These are phyloP conservation scores for Scheffersomyces parashehatae DNA, from an alignment of 1,139 yeast species.

Conservation along the genomic window DNA sequence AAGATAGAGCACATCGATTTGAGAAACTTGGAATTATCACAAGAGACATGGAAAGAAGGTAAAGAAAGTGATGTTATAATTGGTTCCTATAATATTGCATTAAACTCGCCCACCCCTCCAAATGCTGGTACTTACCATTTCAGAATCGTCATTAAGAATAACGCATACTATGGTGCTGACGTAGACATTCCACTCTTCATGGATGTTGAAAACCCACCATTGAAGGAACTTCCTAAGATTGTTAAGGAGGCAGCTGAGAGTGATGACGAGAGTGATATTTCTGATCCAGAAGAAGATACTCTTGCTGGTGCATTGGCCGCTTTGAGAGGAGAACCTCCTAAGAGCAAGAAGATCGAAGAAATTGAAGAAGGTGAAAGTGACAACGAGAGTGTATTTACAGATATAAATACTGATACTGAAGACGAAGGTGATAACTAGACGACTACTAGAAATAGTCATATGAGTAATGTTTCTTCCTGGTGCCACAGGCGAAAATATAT, in stretches of 20 bases:
- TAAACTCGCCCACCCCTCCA: conserved; percentile 72
- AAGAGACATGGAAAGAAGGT: conserved; percentile 49
- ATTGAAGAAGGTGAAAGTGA: conserved; percentile 37
- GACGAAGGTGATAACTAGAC: conserved; percentile 41
- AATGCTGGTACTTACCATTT: conserved; percentile 62
- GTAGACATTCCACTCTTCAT: conserved; percentile 65
- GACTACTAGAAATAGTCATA: too few relatives aligned
- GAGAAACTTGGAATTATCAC: conserved; percentile 54
- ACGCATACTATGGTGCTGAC: conserved; percentile 72
- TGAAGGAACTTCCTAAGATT: conserved; percentile 11
- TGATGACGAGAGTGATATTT: conserved; percentile 55
- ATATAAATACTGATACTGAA: conserved; percentile 54
- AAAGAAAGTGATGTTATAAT: conserved; percentile 51
- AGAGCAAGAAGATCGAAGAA: conserved; percentile 24
- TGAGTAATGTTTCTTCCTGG: too few relatives aligned
- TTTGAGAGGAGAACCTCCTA: conserved; percentile 52
- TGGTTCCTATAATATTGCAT: conserved; percentile 73
- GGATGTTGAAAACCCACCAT: conserved; percentile 57
- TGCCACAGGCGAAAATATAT: too few relatives aligned
- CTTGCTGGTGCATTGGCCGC: conserved; percentile 68
- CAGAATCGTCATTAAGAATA: conserved; percentile 62
- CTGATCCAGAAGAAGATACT: conserved; percentile 66
- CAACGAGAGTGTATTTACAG: conserved; percentile 44
- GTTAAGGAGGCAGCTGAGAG: conserved; percentile 25
- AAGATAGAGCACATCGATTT: conserved; percentile 55